Conservation (phyloP, 108 stramenopile genomes). For the Fragilariopsis cylindrus region DNA sequence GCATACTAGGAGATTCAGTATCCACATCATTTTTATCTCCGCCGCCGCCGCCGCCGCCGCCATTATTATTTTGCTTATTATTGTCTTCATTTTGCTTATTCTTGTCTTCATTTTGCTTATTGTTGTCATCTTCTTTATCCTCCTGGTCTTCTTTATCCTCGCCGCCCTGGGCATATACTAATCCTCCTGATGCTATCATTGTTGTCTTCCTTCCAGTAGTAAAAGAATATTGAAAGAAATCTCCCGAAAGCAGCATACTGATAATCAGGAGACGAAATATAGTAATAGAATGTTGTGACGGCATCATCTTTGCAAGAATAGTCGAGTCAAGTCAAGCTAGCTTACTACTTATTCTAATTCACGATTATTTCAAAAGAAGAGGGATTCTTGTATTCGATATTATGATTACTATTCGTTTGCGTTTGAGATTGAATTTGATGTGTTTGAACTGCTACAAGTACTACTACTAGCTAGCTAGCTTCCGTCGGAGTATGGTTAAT, state of each 20-base stretch:
- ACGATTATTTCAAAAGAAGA: background rate
- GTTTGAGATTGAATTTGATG: too few relatives aligned
- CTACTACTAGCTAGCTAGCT: too few relatives aligned
- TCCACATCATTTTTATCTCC: background rate
- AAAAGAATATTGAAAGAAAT: background rate
- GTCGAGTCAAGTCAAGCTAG: too few relatives aligned
- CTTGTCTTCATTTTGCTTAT: background rate
- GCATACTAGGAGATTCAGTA: background rate
- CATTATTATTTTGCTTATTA: background rate
- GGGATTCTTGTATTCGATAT: background rate
- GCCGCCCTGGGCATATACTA: too few relatives aligned
- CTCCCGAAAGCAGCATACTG: conserved; percentile 2
- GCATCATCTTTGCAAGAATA: too few relatives aligned
- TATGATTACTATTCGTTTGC: background rate
- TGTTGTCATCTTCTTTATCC: background rate
- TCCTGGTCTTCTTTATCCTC: background rate
- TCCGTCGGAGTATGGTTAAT: too few relatives aligned
- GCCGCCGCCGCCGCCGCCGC: too few relatives aligned
- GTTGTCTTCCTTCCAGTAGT: background rate
- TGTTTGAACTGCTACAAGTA: too few relatives aligned
- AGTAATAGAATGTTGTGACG: background rate
- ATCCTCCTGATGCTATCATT: background rate
- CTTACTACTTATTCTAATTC: background rate
- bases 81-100: background rate
- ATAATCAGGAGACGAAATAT: background rate